Percentiles rank a stretch among this genome's conserved stretches.
phyloP scores from a whole-genome alignment of 345 rosid genomes.

The Lepidium sativum region DNA sequence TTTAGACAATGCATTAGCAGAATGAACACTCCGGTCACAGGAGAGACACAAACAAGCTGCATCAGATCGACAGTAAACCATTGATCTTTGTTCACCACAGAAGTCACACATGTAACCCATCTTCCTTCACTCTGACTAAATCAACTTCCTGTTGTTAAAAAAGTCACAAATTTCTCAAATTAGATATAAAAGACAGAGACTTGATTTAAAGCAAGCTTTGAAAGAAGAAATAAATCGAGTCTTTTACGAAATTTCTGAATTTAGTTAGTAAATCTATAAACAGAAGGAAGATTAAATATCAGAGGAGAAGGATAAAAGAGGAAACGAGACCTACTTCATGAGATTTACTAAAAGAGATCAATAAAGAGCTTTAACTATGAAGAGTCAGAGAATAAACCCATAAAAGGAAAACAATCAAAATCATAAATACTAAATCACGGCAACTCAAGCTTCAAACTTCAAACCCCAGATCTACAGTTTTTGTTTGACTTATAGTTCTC shows the following conservation, averaged over 20 bases:
- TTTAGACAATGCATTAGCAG: slow-evolving; percentile 86
- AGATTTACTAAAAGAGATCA: slow-evolving; percentile 17
- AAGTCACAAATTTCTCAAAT: neutral
- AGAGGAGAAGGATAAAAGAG: neutral
- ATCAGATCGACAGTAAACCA: slow-evolving; percentile 93
- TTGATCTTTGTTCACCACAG: slow-evolving; percentile 83
- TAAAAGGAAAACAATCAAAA: neutral
- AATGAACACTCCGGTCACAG: slow-evolving; percentile 88
- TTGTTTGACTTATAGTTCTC: slow-evolving; percentile 2
- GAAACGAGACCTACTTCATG: slow-evolving; percentile 1
- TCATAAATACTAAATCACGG: neutral
- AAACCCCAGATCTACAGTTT: slow-evolving; percentile 2
- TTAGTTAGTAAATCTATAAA: neutral
- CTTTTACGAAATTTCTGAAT: neutral
- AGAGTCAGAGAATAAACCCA: slow-evolving; percentile 1
- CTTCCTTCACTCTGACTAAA: slow-evolving; percentile 16
- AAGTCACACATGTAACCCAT: slow-evolving; percentile 96
- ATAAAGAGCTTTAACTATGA: neutral
- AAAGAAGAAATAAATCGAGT: neutral
- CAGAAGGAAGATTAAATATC: neutral
- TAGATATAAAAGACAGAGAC: neutral
- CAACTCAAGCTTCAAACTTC: slow-evolving; percentile 4
- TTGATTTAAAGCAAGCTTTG: neutral
- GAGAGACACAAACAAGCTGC: slow-evolving; percentile 91
- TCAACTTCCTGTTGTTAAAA: neutral